A percentile compares a stretch with the other conserved stretches of the same genome.
Evolutionary conservation across 2,329 filamentous ascomycete species (phyloP).

Genomic region (Hortaea sp.): DNA sequence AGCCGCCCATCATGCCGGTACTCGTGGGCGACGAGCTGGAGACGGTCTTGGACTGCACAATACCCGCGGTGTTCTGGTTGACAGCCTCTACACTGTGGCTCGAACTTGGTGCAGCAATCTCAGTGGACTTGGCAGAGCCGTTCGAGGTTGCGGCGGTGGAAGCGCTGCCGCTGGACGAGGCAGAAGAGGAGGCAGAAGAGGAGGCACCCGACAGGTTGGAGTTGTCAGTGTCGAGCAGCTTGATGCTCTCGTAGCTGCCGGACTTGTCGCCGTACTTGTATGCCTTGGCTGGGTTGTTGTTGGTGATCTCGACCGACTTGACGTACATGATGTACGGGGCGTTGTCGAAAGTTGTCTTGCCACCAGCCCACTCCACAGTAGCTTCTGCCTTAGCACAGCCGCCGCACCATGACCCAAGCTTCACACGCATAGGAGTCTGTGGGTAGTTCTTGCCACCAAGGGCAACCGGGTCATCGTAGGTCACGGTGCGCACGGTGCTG

Average conservation of each 20-base stretch:
- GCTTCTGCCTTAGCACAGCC: conserved; percentile 42
- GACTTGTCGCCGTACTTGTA: conserved; percentile 42
- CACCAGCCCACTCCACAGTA: conserved; percentile 59
- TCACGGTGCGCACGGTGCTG: conserved; percentile 56
- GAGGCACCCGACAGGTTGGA: conserved; percentile 1
- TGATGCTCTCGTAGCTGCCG: conserved; percentile 40
- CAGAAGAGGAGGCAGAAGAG: background rate
- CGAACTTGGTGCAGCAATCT: conserved; percentile 18
- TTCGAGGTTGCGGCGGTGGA: background rate
- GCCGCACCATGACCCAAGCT: conserved; percentile 59
- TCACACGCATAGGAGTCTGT: conserved; percentile 65
- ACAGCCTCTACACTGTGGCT: conserved; percentile 14
- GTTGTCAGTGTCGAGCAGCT: conserved; percentile 22
- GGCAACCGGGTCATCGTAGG: conserved; percentile 49
- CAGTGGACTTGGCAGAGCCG: background rate
- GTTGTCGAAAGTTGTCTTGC: conserved; percentile 32
- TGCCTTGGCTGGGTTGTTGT: conserved; percentile 41
- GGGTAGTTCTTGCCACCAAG: conserved; percentile 60
- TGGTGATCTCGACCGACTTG: conserved; percentile 40
- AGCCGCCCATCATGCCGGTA: background rate
- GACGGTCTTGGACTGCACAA: conserved; percentile 11
- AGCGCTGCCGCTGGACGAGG: background rate
- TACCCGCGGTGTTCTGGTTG: conserved; percentile 11
- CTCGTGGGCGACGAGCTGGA: conserved; percentile 16
- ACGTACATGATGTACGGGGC: conserved; percentile 43